Evolutionary conservation across 163 green algal species (phyloP).

Genomic region (Scenedesmus sp.): DNA sequence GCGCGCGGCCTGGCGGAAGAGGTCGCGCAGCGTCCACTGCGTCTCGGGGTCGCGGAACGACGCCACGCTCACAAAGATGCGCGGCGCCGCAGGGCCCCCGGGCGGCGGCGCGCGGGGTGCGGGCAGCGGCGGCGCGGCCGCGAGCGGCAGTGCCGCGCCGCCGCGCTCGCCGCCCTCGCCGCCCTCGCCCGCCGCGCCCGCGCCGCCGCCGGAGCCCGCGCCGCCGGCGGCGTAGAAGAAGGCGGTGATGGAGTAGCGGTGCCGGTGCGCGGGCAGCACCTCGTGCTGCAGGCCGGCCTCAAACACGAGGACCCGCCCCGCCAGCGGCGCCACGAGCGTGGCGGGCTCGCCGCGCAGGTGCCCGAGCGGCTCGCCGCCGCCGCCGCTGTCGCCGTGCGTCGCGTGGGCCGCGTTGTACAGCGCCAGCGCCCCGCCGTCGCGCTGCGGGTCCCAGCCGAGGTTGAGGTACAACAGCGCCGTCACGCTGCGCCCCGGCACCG

Average conservation of each 20-base stretch:
- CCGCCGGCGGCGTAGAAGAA: too few relatives aligned
- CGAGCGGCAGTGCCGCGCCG: too few relatives aligned
- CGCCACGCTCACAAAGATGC: slow-evolving; percentile 78
- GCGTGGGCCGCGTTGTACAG: slow-evolving; percentile 53
- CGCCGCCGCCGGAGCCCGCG: too few relatives aligned
- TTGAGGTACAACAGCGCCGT: slow-evolving; percentile 82
- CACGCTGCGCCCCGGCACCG: slow-evolving; percentile 54
- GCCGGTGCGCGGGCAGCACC: slow-evolving; percentile 64
- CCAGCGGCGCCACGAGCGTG: slow-evolving; percentile 60
- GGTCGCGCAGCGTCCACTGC: slow-evolving; percentile 70
- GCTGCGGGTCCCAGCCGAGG: slow-evolving; percentile 54
- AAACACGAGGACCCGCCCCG: slow-evolving; percentile 73
- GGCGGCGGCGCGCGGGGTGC: too few relatives aligned
- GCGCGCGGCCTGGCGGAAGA: slow-evolving; percentile 61
- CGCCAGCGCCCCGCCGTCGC: slow-evolving; percentile 59
- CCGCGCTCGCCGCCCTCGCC: too few relatives aligned
- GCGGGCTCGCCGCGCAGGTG: slow-evolving; percentile 44
- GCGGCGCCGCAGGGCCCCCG: too few relatives aligned
- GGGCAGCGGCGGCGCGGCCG: too few relatives aligned
- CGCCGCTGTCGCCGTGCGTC: background rate
- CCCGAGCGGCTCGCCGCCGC: background rate
- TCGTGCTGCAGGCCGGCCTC: slow-evolving; percentile 70
- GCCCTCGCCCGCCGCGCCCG: too few relatives aligned
- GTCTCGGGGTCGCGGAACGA: slow-evolving; percentile 75
- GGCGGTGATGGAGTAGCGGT: slow-evolving; percentile 62